Base-by-base conservation (phyloP, 2,329 filamentous ascomycete species). In the Pseudocercospora eumusae region DNA sequence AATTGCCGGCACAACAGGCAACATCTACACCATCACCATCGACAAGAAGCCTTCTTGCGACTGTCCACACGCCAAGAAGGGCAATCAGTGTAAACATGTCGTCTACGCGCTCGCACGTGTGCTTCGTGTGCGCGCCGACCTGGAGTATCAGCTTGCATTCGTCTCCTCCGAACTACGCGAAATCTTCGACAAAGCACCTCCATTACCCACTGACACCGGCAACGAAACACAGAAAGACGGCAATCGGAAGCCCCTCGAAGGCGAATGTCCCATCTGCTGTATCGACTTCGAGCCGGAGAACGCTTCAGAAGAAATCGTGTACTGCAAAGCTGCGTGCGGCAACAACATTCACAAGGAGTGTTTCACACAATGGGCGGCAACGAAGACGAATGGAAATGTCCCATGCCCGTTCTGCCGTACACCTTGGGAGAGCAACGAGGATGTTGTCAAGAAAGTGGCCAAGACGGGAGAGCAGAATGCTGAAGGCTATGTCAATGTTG, bases 71-170 rank as follows among this genome's bases (percentile, higher is more conserved):
- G 71, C 71, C 1, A 56, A 33, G 13, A 71, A 70, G 42, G 65
- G 69, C 11, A 82, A 84, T 8, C 83, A 86, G 69, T 89, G 86
- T 80, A 88, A 88, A 69, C 87, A 90, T 66, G 77, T 87, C 18
- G 66, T 88, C 28, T 89, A 86, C 68, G 83, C 85, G 28, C 78
- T 88, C 57, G 74, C 82, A 49, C 83, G 83, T 25, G 82, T 86
- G 1, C 78, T 88, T 33, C 86, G 84, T 74, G 84, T 81, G 0
- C 81, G 80, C 0, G 73, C 78, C 33, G 72, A 86, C 36, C 76
- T 88, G 2, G 79, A 81, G 53, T 88, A 86, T 64, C 86, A 88
- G 69, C 75, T 86, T n/a, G 85, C 85, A 1, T 83, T 88, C 63
- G 72, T 86, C 20, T 80, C 81, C 11, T 79, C 79, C 3, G 86